phyloP scores from a whole-genome alignment of 345 rosid genomes.

The Odontarrhena argentea region DNA sequence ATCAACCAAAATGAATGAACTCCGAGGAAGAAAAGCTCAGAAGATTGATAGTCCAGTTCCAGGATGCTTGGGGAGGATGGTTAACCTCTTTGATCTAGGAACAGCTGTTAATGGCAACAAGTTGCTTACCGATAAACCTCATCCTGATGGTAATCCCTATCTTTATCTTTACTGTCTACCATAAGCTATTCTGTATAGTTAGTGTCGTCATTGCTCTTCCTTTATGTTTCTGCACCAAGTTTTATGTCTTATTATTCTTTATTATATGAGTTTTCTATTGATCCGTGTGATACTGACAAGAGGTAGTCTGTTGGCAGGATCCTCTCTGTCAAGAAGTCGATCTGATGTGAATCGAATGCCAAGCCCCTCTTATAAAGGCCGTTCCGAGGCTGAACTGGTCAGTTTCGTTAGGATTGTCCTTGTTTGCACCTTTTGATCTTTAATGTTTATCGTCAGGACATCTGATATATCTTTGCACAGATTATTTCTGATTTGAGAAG shows the following conservation, averaged over 20 bases:
- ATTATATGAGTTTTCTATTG: conserved; percentile 23
- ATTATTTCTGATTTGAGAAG: conserved; percentile 56
- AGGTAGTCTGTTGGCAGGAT: conserved; percentile 44
- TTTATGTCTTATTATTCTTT: conserved; percentile 7
- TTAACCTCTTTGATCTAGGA: conserved; percentile 67
- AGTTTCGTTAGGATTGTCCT: conserved; percentile 29
- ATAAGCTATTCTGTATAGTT: neutral
- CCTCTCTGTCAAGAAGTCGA: conserved; percentile 69
- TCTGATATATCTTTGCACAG: conserved; percentile 48
- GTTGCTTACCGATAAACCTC: conserved; percentile 57
- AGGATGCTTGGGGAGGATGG: conserved; percentile 64
- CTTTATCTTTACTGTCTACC: conserved; percentile 5
- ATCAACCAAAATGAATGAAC: conserved; percentile 65
- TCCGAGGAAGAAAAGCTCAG: conserved; percentile 52
- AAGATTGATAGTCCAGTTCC: conserved; percentile 60
- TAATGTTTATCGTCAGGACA: conserved; percentile 28
- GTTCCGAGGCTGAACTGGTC: conserved; percentile 70
- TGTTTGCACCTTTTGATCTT: conserved; percentile 38
- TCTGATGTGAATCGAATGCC: conserved; percentile 66
- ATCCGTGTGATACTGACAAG: conserved; percentile 39
- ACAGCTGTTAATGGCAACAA: conserved; percentile 53
- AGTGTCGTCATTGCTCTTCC: neutral
- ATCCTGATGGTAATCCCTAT: conserved; percentile 53
- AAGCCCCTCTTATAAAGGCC: conserved; percentile 53
- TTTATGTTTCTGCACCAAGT: conserved; percentile 14